These are phyloP conservation scores for Pythium phragmiticola DNA, from an alignment of 352 stramenopile species.

Conservation along the genomic window DNA sequence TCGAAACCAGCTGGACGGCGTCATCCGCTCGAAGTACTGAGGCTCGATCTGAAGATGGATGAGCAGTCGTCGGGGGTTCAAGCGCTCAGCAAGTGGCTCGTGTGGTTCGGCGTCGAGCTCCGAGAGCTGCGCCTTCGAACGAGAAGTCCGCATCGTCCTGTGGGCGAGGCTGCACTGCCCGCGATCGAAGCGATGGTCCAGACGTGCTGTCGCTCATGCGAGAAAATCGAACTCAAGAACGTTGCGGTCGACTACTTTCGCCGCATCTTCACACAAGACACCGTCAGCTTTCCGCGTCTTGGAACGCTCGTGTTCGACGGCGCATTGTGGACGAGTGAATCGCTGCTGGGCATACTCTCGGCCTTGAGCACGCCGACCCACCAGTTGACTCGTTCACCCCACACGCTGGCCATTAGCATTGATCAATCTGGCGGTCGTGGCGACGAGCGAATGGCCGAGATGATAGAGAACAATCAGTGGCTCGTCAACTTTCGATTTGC, in stretches of 20 bases:
- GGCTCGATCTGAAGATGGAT: not conserved
- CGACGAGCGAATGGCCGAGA: not conserved
- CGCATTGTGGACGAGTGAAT: not conserved
- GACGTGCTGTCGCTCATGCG: not conserved
- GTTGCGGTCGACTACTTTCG: slow-evolving; percentile 1
- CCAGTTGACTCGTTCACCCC: slow-evolving; percentile 1
- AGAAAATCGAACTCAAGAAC: not conserved
- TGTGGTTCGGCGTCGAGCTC: not conserved
- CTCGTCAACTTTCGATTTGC: not conserved
- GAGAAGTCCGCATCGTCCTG: not conserved
- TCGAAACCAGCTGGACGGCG: not conserved
- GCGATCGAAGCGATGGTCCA: not conserved
- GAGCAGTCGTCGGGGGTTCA: not conserved
- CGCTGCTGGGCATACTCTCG: not conserved
- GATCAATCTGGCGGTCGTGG: not conserved
- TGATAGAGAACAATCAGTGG: not conserved
- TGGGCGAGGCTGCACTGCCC: not conserved
- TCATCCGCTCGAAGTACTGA: not conserved
- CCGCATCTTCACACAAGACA: not conserved
- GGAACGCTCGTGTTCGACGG: slow-evolving; percentile 1
- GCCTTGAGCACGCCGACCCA: not conserved
- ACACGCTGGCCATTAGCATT: not conserved
- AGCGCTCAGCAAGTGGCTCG: not conserved
- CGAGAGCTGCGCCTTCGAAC: not conserved
- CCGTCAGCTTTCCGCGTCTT: not conserved